phyloP scores from a whole-genome alignment of 2,329 filamentous ascomycete genomes.

The Alternaria sp. region DNA sequence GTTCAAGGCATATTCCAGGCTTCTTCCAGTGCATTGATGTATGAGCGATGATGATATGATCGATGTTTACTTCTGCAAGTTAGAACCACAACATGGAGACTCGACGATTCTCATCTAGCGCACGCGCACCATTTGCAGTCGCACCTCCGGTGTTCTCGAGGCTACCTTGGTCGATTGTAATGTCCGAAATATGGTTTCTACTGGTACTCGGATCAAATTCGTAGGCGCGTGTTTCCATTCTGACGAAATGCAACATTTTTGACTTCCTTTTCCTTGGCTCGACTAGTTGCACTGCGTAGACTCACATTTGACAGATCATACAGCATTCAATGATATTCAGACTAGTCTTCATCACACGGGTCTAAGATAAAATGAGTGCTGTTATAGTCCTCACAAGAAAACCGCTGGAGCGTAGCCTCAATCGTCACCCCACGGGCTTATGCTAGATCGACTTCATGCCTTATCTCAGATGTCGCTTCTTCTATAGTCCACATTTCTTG shows the following conservation, averaged over 20 bases:
- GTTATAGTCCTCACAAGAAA: background rate
- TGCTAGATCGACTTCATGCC: background rate
- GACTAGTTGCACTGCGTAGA: background rate
- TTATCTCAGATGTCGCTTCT: background rate
- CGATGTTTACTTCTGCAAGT: background rate
- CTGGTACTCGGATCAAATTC: background rate
- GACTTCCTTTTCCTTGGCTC: background rate
- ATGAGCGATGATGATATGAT: constrained; percentile 1
- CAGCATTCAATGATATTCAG: background rate
- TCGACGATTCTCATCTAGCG: background rate
- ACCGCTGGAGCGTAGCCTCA: constrained; percentile 1
- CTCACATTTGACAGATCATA: background rate
- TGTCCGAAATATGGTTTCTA: background rate
- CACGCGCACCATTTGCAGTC: background rate
- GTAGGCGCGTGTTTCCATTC: background rate
- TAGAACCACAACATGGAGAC: constrained; percentile 4
- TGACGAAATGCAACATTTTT: background rate
- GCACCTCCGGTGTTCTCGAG: background rate
- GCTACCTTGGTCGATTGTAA: background rate
- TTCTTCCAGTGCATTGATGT: constrained; percentile 11
- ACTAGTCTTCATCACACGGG: background rate
- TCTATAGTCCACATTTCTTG: background rate
- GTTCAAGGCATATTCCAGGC: constrained; percentile 19
- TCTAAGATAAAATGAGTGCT: background rate
- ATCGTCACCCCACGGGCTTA: constrained; percentile 3